phyloP scores from a whole-genome alignment of 2,329 filamentous ascomycete species.

The Metarhizium humberi region DNA sequence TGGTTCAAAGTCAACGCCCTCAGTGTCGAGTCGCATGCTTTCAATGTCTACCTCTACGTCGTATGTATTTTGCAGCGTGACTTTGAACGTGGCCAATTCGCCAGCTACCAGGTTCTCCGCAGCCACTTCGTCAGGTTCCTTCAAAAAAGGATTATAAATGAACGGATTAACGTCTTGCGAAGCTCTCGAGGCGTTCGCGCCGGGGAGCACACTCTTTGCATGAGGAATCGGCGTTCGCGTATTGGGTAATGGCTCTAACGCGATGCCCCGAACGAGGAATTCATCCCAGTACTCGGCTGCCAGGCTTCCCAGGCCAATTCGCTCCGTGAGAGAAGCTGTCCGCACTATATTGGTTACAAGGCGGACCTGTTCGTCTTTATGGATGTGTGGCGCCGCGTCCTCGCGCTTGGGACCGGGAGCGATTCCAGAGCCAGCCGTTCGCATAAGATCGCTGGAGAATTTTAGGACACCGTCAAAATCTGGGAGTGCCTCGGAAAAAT shows the following conservation, averaged over 20 bases:
- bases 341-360: constrained; percentile 80
- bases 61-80: constrained; percentile 88
- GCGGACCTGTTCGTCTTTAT: constrained; percentile 74
- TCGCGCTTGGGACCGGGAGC: constrained; percentile 62
- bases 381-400: constrained; percentile 60
- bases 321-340: constrained; percentile 67
- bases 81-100: constrained; percentile 66
- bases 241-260: constrained; percentile 53
- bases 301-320: constrained; percentile 60
- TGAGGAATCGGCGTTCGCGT: constrained; percentile 59
- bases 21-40: constrained; percentile 62
- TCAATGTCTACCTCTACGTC: constrained; percentile 90
- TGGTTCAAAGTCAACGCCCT: constrained; percentile 64
- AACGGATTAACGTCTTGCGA: constrained; percentile 71
- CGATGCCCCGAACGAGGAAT: constrained; percentile 73
- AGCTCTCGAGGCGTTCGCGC: constrained; percentile 37
- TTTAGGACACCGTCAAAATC: constrained; percentile 85
- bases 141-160: constrained; percentile 88
- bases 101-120: constrained; percentile 68
- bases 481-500: constrained; percentile 86
- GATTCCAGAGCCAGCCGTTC: constrained; percentile 71
- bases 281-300: constrained; percentile 94
- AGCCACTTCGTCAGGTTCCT: constrained; percentile 49
- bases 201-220: constrained; percentile 43
- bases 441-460: constrained; percentile 76